Percentiles rank a stretch among this genome's conserved stretches.
Evolutionary conservation across 1,139 yeast species (phyloP).

Genomic region (Kodamaea alishanica): DNA sequence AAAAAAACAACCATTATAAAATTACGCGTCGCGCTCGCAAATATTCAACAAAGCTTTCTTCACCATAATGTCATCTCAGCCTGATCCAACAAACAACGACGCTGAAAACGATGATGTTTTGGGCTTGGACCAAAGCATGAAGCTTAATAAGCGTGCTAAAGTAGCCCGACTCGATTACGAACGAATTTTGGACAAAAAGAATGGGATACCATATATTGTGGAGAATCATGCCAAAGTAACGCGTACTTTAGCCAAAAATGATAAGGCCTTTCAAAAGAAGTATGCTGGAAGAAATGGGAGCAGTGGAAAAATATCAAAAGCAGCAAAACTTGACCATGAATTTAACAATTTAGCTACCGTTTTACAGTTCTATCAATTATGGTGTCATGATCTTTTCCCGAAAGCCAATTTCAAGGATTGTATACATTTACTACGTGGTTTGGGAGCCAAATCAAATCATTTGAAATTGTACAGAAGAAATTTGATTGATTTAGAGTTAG

Average conservation of each 20-base stretch:
- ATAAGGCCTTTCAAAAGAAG: constrained; percentile 21
- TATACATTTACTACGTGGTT: constrained; percentile 31
- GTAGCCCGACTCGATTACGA: constrained; percentile 48
- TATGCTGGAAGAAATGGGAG: constrained; percentile 5
- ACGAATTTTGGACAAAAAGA: constrained; percentile 39
- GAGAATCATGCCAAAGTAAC: constrained; percentile 36
- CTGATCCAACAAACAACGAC: not conserved
- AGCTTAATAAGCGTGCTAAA: constrained; percentile 29
- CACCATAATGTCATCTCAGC: too few species aligned
- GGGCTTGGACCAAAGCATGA: constrained; percentile 42
- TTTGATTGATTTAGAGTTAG: constrained; percentile 33
- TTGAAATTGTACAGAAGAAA: constrained; percentile 36
- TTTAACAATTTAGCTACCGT: constrained; percentile 42
- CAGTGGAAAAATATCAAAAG: constrained; percentile 6
- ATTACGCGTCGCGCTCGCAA: too few species aligned
- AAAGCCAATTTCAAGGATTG: constrained; percentile 73
- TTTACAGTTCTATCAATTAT: constrained; percentile 67
- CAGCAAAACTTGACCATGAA: constrained; percentile 37
- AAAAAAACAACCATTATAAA: not conserved
- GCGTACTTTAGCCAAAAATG: constrained; percentile 27
- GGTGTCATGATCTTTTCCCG: constrained; percentile 83
- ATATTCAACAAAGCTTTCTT: too few species aligned
- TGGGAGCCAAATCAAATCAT: constrained; percentile 32
- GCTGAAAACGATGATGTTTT: constrained; percentile 26
- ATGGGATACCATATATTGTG: constrained; percentile 48